Evolutionary conservation across 768 basidiomycete species (phyloP).

Genomic region (Leccinum disarticulatum): DNA sequence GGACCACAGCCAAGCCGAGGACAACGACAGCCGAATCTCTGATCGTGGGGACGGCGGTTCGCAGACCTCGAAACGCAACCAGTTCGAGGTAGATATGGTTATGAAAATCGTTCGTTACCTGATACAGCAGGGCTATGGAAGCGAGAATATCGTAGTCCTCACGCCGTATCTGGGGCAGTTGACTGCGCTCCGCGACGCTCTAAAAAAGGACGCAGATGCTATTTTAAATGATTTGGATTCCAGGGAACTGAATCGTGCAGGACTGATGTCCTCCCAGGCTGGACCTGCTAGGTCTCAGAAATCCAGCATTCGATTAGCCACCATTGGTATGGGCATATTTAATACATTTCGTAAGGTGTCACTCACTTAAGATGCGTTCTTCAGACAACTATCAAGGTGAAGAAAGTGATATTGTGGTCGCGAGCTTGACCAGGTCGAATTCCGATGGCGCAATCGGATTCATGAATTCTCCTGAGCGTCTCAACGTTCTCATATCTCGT

Average conservation of each 20-base stretch:
- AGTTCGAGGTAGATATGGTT: constrained; percentile 60
- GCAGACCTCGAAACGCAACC: constrained; percentile 60
- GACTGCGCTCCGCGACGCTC: constrained; percentile 43
- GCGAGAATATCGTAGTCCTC: constrained; percentile 58
- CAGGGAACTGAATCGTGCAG: constrained; percentile 55
- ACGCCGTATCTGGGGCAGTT: constrained; percentile 74
- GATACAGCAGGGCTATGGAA: constrained; percentile 65
- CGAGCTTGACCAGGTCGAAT: constrained; percentile 63
- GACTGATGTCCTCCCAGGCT: constrained; percentile 43
- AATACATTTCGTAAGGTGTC: background rate
- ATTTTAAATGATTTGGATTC: constrained; percentile 64
- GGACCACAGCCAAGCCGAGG: constrained; percentile 56
- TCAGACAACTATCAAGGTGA: constrained; percentile 78
- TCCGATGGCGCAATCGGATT: constrained; percentile 58
- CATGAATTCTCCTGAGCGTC: constrained; percentile 66
- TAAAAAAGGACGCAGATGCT: constrained; percentile 53
- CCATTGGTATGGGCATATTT: constrained; percentile 49
- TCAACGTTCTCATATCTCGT: constrained; percentile 71
- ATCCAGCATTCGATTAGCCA: constrained; percentile 54
- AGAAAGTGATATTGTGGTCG: constrained; percentile 67
- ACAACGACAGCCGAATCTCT: constrained; percentile 38
- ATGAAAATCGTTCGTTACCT: constrained; percentile 66
- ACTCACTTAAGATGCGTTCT: background rate
- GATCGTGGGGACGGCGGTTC: constrained; percentile 49
- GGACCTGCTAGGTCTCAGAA: constrained; percentile 38